These are phyloP conservation scores for Capsicum chinense DNA, from an alignment of 257 asterid genomes.

Conservation along the genomic window DNA sequence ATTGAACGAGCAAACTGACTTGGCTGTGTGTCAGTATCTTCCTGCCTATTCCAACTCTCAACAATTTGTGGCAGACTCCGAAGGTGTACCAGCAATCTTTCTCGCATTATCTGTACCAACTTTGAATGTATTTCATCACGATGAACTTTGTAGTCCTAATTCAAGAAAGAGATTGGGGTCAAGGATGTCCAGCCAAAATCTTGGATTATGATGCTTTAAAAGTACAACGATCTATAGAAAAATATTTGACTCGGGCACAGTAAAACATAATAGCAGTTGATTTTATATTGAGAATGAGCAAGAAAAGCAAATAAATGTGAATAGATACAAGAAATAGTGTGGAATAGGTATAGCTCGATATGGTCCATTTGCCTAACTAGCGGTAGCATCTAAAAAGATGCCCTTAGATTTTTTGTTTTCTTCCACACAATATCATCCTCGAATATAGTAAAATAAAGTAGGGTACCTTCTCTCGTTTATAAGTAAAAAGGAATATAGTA, in stretches of 20 bases:
- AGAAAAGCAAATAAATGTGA: not conserved
- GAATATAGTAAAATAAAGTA: not conserved
- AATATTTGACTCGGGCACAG: not conserved
- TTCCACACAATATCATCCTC: not conserved
- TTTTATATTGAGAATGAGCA: not conserved
- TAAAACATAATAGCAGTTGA: slow-evolving; percentile 2
- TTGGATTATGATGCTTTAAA: slow-evolving; percentile 1
- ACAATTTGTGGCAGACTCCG: slow-evolving; percentile 90
- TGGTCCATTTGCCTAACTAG: not conserved
- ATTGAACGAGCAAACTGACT: slow-evolving; percentile 93
- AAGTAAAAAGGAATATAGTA: not conserved
- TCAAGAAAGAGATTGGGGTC: not conserved
- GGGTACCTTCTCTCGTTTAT: not conserved
- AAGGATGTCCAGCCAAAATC: slow-evolving; percentile 15
- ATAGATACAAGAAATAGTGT: slow-evolving; percentile 16
- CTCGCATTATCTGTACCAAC: slow-evolving; percentile 98
- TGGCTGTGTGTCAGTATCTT: slow-evolving; percentile 78
- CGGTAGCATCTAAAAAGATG: not conserved
- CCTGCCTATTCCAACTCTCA: slow-evolving; percentile 89
- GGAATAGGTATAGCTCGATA: not conserved
- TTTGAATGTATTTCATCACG: slow-evolving; percentile 95
- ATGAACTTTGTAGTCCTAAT: slow-evolving; percentile 88
- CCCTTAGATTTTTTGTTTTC: not conserved
- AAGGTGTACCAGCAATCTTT: slow-evolving; percentile 79
- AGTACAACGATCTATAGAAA: not conserved